Evolutionary conservation across 345 rosid species (phyloP).

Genomic region (Camelina sativa): DNA sequence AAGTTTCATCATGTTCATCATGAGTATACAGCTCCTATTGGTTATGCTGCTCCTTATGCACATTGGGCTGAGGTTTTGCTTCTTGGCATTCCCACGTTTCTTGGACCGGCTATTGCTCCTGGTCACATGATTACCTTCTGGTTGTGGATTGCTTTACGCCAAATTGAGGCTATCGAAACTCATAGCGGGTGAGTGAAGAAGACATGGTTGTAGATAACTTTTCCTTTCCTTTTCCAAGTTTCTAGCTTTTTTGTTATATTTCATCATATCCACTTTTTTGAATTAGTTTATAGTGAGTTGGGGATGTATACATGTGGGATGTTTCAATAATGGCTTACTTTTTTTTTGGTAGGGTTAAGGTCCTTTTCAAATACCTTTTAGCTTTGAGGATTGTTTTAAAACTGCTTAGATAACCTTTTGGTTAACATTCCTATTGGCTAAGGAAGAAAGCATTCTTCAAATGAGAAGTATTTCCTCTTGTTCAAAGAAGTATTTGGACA

Average conservation of each 20-base stretch:
- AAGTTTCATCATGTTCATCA: conserved; percentile 79
- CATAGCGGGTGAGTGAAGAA: conserved; percentile 68
- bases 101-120: conserved; percentile 85
- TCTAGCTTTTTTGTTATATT: background rate
- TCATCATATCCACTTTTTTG: conserved; percentile 22
- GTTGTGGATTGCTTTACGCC: conserved; percentile 84
- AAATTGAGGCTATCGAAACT: conserved; percentile 82
- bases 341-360: conserved; percentile 23
- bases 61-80: conserved; percentile 83
- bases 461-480: background rate
- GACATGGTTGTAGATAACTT: background rate
- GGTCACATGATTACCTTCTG: conserved; percentile 84
- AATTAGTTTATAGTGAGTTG: conserved; percentile 21
- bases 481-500: background rate
- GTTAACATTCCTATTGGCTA: background rate
- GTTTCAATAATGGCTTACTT: conserved; percentile 18
- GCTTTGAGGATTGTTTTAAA: conserved; percentile 23
- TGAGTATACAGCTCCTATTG: conserved; percentile 76
- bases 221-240: background rate
- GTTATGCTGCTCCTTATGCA: conserved; percentile 74
- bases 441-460: background rate
- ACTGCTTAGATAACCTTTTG: conserved; percentile 12
- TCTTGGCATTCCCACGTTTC: conserved; percentile 80
- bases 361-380: conserved; percentile 15
- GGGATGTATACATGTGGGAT: background rate